phyloP scores from a whole-genome alignment of 2,329 filamentous ascomycete genomes.

The Exophiala sp. region DNA sequence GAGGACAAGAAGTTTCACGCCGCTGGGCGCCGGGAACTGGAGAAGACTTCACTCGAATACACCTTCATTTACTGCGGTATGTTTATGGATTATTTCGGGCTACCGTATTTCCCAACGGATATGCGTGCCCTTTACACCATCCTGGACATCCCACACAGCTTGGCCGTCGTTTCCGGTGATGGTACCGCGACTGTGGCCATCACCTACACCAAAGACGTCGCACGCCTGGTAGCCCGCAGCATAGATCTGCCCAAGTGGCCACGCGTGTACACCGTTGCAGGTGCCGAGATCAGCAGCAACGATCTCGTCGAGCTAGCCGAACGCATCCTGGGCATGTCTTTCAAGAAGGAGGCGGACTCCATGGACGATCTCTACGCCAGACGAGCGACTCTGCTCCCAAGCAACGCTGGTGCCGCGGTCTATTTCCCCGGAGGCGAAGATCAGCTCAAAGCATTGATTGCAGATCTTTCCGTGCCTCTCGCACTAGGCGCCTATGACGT shows the following conservation, averaged over 20 bases:
- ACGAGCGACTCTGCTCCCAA: no score
- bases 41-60: slow-evolving; percentile 17
- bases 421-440: no score
- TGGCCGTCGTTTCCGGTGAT: slow-evolving; percentile 4
- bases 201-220: slow-evolving; percentile 12
- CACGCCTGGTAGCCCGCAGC: background rate
- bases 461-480: no score
- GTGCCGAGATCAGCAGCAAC: background rate
- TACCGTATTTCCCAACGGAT: slow-evolving; percentile 28
- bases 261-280: background rate
- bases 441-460: no score
- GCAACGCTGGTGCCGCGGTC: no score
- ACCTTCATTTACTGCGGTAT: slow-evolving; percentile 30
- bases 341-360: no score
- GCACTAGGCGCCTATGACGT: no score
- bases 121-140: slow-evolving; percentile 4
- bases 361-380: no score
- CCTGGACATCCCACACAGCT: slow-evolving; percentile 1
- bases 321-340: background rate
- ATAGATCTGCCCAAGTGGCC: slow-evolving; percentile 2
- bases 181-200: background rate
- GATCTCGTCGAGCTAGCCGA: background rate
- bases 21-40: background rate
- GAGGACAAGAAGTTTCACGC: no score
- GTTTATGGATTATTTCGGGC: slow-evolving; percentile 34